phyloP scores from a whole-genome alignment of 495 filamentous ascomycete genomes.

The Xylaria intraflava region DNA sequence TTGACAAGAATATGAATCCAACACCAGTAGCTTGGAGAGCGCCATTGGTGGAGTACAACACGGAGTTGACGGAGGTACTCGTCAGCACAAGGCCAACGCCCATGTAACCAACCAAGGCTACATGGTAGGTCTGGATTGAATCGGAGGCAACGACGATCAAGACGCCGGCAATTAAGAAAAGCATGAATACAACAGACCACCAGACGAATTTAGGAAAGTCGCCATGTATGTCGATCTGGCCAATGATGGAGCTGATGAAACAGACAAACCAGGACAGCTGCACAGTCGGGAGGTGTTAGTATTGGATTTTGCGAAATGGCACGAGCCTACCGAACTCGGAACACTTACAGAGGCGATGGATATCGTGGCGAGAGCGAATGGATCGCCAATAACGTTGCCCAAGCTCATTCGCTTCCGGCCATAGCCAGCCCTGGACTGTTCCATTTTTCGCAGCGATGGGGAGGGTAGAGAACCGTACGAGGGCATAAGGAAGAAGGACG shows the following conservation, averaged over 20 bases:
- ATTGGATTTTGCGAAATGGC: background rate
- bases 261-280: constrained; percentile 93
- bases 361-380: constrained; percentile 89
- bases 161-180: constrained; percentile 74
- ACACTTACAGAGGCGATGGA: constrained; percentile 80
- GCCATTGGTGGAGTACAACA: constrained; percentile 63
- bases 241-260: constrained; percentile 78
- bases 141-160: constrained; percentile 75
- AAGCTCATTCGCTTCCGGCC: constrained; percentile 58
- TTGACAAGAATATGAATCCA: constrained; percentile 91
- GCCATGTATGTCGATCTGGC: constrained; percentile 44
- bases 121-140: constrained; percentile 75
- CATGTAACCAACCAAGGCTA: constrained; percentile 87
- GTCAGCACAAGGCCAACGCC: constrained; percentile 75
- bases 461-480: constrained; percentile 66
- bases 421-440: constrained; percentile 51
- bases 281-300: constrained; percentile 3
- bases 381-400: constrained; percentile 90
- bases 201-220: constrained; percentile 79
- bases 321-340: background rate
- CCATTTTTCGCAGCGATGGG: constrained; percentile 78
- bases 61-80: constrained; percentile 71
- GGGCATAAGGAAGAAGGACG: constrained; percentile 52
- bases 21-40: constrained; percentile 82
- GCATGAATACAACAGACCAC: constrained; percentile 82